Evolutionary conservation across 257 asterid species (phyloP), one percentile per base, ranked within the genome.

Genomic region (Ballota nigra): DNA sequence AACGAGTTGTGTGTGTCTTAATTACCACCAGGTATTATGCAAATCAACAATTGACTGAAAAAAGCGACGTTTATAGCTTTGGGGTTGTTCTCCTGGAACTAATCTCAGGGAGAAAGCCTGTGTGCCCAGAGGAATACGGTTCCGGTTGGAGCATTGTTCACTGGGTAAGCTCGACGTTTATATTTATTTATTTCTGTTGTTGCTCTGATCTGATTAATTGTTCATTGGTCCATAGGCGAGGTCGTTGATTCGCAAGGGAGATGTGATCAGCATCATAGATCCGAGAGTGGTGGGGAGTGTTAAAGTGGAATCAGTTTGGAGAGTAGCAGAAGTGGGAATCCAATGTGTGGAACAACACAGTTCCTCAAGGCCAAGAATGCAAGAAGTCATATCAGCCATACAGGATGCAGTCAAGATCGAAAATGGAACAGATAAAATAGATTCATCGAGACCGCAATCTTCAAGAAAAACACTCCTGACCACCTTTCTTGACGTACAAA

Each of bases 121-220:
- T 91, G 58, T 95, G 90, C 7, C 55, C 79, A 9, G 99, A 92
- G 81, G 95, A 89, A 77, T 88, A 88, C 57, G 98, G 97, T 55
- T 80, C 87, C 40, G 99, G 91, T 18, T 95, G 99, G 99, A 88
- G 97, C 93, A 91, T 95, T 58, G 97, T 94, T 75, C 99, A 94
- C 74, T 94, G 99, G 99, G 98, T 94, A 94, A 68, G 82, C 55
- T 77, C 72, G 12, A 36, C 4, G 1, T 9, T 7, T 36, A 3
- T 36, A 7, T 36, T 1, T 36, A 8, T 36, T 7, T 36, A 36
- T 36, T 36, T 33, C 38, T 33, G 38, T 33, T 36, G 12, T 36
- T 8, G 43, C 40, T 34, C 40, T 5, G 7, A 10, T 49, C 24
- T n/a, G 23, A 2, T 1, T 5, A 12, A 55, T 55, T 29, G 3